Evolutionary conservation across 352 stramenopile genomes (phyloP), one percentile per base, ranked within the genome.

Genomic region (Pythium angustatum): DNA sequence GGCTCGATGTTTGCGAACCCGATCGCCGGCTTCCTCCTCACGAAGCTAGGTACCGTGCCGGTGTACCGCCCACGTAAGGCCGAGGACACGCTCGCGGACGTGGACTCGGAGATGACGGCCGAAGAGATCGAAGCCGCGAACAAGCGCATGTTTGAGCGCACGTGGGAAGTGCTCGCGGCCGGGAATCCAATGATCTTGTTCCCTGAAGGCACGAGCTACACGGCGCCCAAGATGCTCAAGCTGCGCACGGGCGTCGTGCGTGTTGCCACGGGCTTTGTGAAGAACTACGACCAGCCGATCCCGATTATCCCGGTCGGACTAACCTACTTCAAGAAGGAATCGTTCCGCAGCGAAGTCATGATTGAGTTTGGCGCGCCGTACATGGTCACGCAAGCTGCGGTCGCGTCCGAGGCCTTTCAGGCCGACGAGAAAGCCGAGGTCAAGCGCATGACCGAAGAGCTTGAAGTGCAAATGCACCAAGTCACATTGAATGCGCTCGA

Each of bases 291-390:
- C 60, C 79, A 83, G 33, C 68, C 80, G 17, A 87, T 93, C 40
- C 78, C 81, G 33, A 85, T 93, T 58, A 66, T 93, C 26, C 83
- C 83, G 1, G 60, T 93, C 1, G 83, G 83, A 2, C 70, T 93
- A 43, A 93, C 81, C 54, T 93, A 93, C 68, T 93, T 93, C 69
- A 93, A 90, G 66, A 93, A 93, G 66, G 78, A 90, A 44, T 83
- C 81, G 52, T 93, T 93, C 59, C 76, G 83, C 41, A 83, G 53
- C 57, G 77, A 90, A 62, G 76, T 90, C 54, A 77, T 80, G 69
- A 41, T 92, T 38, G 83, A 92, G 56, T 93, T 93, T 48, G 83
- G 83, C 11, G 75, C 81, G 15, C 77, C 78, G 12, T 78, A 89
- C 56, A 58, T 68, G 30, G 75, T 92, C 40, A 72, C 60, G n/a